These are phyloP conservation scores for Jasminum sambac DNA, from an alignment of 257 asterid species.

Conservation along the genomic window DNA sequence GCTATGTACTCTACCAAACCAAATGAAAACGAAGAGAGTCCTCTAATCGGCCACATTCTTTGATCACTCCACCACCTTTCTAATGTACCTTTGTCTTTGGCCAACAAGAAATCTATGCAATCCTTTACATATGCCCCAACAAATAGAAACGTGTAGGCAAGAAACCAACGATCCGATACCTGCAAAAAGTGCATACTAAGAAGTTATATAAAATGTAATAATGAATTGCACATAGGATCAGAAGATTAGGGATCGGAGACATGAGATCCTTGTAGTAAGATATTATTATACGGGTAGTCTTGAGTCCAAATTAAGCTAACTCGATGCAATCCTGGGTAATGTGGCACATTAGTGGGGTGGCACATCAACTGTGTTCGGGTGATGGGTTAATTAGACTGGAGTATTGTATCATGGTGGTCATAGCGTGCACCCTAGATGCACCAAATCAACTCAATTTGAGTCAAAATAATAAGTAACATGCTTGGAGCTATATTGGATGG, in stretches of 20 bases:
- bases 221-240: no score
- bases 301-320: no score
- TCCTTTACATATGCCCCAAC: conserved; percentile 78
- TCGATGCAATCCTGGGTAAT: no score
- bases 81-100: conserved; percentile 44
- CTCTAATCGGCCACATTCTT: conserved; percentile 73
- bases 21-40: conserved; percentile 48
- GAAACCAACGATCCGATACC: conserved; percentile 63
- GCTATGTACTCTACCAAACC: conserved; percentile 50
- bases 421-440: no score
- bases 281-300: no score
- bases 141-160: conserved; percentile 47
- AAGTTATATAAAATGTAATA: no score
- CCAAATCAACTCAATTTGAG: background rate
- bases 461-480: background rate
- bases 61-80: conserved; percentile 85
- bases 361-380: no score
- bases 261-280: no score
- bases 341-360: no score
- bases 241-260: no score
- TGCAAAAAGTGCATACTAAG: conserved; percentile 17
- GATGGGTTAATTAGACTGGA: no score
- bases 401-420: no score
- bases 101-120: conserved; percentile 47
- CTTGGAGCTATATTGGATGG: background rate